Percentiles rank a stretch among this genome's conserved stretches.
Evolutionary conservation across 441 rosid genomes (phyloP).

Genomic region (Isatis lusitanica): DNA sequence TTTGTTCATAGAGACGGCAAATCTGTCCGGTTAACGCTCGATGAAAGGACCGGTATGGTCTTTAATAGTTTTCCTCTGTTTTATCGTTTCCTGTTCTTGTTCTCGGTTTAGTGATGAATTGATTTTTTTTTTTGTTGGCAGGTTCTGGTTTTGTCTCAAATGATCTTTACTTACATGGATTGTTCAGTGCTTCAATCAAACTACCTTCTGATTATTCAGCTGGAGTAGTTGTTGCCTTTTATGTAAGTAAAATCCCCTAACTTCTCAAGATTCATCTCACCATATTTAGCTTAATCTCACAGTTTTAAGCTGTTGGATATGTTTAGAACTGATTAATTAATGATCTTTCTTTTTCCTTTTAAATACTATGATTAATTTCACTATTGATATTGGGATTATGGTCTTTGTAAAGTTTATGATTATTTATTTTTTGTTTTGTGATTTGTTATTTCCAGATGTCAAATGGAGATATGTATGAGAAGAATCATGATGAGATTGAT

Average conservation of each 20-base stretch:
- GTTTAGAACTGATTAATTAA: too few relatives aligned
- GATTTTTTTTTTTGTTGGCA: constrained; percentile 31
- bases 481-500: constrained; percentile 95
- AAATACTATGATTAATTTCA: background rate
- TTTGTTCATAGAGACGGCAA: constrained; percentile 78
- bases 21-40: constrained; percentile 75
- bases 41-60: constrained; percentile 78
- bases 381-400: background rate
- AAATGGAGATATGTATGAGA: constrained; percentile 88
- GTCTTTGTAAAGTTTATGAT: background rate
- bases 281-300: background rate
- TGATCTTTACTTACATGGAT: constrained; percentile 91
- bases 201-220: constrained; percentile 98
- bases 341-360: too few relatives aligned
- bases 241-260: constrained; percentile 52
- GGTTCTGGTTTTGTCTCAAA: constrained; percentile 98
- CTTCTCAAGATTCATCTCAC: background rate
- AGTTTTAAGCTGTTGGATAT: too few relatives aligned
- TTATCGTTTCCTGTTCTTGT: background rate
- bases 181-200: constrained; percentile 94
- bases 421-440: background rate
- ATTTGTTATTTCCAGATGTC: constrained; percentile 63
- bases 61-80: background rate
- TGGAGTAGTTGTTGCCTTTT: constrained; percentile 97
- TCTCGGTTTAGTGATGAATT: constrained; percentile 14